These are phyloP conservation scores for Petasospora fabianii DNA, from an alignment of 1,139 yeast species.

Conservation along the genomic window DNA sequence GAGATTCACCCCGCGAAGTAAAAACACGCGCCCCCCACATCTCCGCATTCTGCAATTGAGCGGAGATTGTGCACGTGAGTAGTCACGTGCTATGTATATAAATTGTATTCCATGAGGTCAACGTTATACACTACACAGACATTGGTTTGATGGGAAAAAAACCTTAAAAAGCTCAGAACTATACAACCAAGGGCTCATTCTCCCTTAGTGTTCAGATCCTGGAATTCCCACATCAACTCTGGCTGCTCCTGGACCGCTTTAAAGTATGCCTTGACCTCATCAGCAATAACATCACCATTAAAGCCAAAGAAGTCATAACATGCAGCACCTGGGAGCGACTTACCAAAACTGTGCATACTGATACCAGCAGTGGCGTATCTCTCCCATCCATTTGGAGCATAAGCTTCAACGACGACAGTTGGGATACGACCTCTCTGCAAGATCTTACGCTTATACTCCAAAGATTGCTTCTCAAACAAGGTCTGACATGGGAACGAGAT, in stretches of 20 bases:
- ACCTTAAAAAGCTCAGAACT: too few species aligned
- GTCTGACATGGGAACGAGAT: slow-evolving; percentile 92
- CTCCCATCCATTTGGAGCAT: slow-evolving; percentile 37
- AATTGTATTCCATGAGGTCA: too few species aligned
- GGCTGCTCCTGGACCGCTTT: slow-evolving; percentile 26
- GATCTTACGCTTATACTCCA: slow-evolving; percentile 74
- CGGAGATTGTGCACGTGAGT: too few species aligned
- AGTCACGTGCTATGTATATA: too few species aligned
- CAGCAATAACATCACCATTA: slow-evolving; percentile 29
- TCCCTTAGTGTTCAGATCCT: slow-evolving; percentile 27
- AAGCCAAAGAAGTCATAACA: slow-evolving; percentile 34
- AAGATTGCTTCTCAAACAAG: slow-evolving; percentile 80
- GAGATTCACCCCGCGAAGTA: too few species aligned
- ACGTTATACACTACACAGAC: too few species aligned
- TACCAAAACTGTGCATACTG: slow-evolving; percentile 24
- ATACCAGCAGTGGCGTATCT: slow-evolving; percentile 36
- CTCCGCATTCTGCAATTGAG: too few species aligned
- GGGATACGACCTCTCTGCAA: slow-evolving; percentile 71
- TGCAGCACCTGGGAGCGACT: slow-evolving; percentile 33
- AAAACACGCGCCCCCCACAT: too few species aligned
- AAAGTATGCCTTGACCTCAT: slow-evolving; percentile 26
- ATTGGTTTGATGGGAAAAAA: too few species aligned
- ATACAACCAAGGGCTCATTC: too few species aligned
- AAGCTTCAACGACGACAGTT: slow-evolving; percentile 34
- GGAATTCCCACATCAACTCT: slow-evolving; percentile 30